These are phyloP conservation scores for Eucalyptus tenuipes DNA, from an alignment of 345 rosid genomes.

Conservation along the genomic window DNA sequence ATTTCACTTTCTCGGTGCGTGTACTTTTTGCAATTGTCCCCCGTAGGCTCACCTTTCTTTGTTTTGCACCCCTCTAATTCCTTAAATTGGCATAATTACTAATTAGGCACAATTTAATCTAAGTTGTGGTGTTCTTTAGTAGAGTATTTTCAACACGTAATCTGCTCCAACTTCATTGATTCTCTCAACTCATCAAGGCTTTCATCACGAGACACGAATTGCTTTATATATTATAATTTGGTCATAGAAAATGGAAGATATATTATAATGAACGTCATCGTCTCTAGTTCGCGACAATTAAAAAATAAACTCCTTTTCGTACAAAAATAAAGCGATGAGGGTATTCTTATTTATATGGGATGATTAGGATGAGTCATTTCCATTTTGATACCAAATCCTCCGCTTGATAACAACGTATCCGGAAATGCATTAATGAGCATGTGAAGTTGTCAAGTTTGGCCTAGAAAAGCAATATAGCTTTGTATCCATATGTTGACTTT, in stretches of 20 bases:
- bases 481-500: not conserved
- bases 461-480: not conserved
- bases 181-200: not conserved
- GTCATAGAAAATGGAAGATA: not conserved
- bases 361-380: not conserved
- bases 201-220: not conserved
- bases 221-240: not conserved
- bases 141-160: not conserved
- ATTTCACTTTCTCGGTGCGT: not conserved
- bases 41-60: not conserved
- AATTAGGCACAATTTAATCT: not conserved
- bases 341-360: not conserved
- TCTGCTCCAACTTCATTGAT: not conserved
- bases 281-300: not conserved
- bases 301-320: not conserved
- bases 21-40: not conserved
- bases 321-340: not conserved
- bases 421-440: not conserved
- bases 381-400: not conserved
- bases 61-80: not conserved
- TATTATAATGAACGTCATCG: not conserved
- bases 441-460: not conserved
- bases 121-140: not conserved
- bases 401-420: not conserved
- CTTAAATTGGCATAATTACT: not conserved